Percentiles rank a stretch among this genome's conserved stretches.
Conservation (phyloP, 805 yeast species). For the Nakazawaea wickerhamii region DNA sequence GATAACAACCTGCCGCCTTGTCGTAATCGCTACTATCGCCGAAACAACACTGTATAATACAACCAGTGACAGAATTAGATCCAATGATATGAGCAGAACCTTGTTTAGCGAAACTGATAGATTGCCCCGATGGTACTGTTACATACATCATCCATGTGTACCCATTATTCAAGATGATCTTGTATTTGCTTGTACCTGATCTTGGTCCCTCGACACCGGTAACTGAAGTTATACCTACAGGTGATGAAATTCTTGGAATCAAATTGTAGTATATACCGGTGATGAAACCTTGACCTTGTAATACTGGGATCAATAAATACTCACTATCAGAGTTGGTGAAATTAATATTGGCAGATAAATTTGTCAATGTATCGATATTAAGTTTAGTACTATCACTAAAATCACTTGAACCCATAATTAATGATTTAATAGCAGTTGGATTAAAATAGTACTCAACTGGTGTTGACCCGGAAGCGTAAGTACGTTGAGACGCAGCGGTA, state of each 20-base stretch:
- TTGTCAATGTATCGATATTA: slow-evolving; percentile 24
- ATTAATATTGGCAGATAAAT: slow-evolving; percentile 24
- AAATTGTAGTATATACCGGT: slow-evolving; percentile 57
- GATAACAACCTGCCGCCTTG: slow-evolving; percentile 57
- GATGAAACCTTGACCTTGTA: slow-evolving; percentile 78
- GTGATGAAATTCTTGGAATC: slow-evolving; percentile 51
- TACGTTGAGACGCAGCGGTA: slow-evolving; percentile 51
- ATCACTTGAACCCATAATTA: slow-evolving; percentile 44
- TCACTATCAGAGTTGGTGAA: slow-evolving; percentile 14
- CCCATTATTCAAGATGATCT: slow-evolving; percentile 47
- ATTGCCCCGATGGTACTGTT: slow-evolving; percentile 36
- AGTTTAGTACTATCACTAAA: slow-evolving; percentile 25
- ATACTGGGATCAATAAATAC: slow-evolving; percentile 44
- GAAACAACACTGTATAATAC: slow-evolving; percentile 55
- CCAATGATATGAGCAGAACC: slow-evolving; percentile 34
- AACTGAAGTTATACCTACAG: slow-evolving; percentile 58
- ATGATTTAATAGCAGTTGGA: slow-evolving; percentile 56
- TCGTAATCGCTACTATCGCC: slow-evolving; percentile 47
- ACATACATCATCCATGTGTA: slow-evolving; percentile 67
- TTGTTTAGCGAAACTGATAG: slow-evolving; percentile 22
- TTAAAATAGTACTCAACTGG: slow-evolving; percentile 49
- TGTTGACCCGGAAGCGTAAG: slow-evolving; percentile 57
- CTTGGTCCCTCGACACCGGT: slow-evolving; percentile 32
- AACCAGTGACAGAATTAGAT: slow-evolving; percentile 38
- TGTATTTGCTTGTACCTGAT: slow-evolving; percentile 38